Evolutionary conservation across 2,329 filamentous ascomycete species (phyloP), one percentile per base, ranked within the genome.

Genomic region (Alternaria atra): DNA sequence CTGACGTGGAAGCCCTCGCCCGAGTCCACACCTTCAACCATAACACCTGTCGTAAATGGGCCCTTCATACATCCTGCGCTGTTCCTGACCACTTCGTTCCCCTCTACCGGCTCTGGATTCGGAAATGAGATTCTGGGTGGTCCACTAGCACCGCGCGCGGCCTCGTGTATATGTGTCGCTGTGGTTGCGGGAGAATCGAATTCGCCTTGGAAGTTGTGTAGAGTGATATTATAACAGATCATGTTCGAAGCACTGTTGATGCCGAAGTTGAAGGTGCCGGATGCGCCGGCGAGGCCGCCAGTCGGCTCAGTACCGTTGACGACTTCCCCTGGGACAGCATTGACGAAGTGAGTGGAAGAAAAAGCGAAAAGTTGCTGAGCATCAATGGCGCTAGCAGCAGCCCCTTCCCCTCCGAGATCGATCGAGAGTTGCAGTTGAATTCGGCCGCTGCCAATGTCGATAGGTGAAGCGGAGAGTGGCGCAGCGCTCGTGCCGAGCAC

Each of bases 161-260:
- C 84, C 70, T 87, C 77, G 74, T 87, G 85, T 66, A 87, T 84
- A 72, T 87, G 85, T 1, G 85, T 87, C 12, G 85, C 84, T 2
- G 84, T 86, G 29, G 70, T 71, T 37, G 85, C 85, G 0, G 81
- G 80, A 3, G 84, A 86, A 64, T 82, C 71, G 72, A 84, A 87
- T 2, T 83, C 78, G 56, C 85, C 85, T 30, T 77, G 75, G 78
- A 87, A 84, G 65, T 79, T 79, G 57, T 78, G 69, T 44, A 87
- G 75, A 34, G 80, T 84, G 73, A 87, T 86, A 76, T 86, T 83
- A 73, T 79, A 81, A 74, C 80, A 82, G 71, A 81, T 80, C 64
- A 76, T 71, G 71, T 82, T 77, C 40, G 71, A 60, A 13, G 76
- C 63, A 29, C 78, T 79, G 78, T 86, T 86, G 75, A 87, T 81